Base-by-base conservation (phyloP, 306 rosid species). In the Inga oerstediana region DNA sequence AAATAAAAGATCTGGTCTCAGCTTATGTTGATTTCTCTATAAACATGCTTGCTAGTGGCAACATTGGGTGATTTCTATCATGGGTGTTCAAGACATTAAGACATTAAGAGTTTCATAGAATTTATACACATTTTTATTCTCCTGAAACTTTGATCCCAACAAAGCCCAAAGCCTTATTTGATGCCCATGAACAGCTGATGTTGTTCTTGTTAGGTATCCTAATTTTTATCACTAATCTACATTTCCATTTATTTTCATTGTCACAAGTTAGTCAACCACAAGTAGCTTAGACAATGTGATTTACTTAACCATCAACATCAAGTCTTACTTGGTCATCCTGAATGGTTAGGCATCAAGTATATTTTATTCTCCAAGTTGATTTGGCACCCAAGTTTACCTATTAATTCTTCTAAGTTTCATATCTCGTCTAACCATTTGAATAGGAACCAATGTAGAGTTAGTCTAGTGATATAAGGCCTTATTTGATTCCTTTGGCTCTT, bases 381-480 rank as follows among this genome's bases (percentile, higher is more conserved):
- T 48, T 48, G 52, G 49, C 3, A 10, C 52, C 12, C 16, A 48
- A 48, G 16, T 17, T 13, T 13, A 48, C 5, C 56, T 49, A 14
- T 49, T 49, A 49, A 15, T 49, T 49, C 20, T 4, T 49, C 56
- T n/a, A 49, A 15, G 56, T 49, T 49, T 49, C 20, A 49, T 15
- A 49, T 49, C 56, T 49, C 20, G 14, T 2, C 56, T 4, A 49
- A 49, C 56, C 15, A 48, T 48, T 48, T 13, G 17, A 11, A 13
- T 45, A 39, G 43, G 8, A 39, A 6, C 8, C 8, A 37, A 37
- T 0, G 0, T 37, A 37, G 41, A 37, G 41, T 37, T 37, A 37
- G 5, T 37, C 1, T 37, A 39, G 43, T 0, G 8, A 39, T 39
- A 7, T 1, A 39, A 0, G 0, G 1, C 0, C 0, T 1, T 1